Evolutionary conservation across 1,284 basidiomycete genomes (phyloP).

Genomic region (Ceratobasidium papillatum): DNA sequence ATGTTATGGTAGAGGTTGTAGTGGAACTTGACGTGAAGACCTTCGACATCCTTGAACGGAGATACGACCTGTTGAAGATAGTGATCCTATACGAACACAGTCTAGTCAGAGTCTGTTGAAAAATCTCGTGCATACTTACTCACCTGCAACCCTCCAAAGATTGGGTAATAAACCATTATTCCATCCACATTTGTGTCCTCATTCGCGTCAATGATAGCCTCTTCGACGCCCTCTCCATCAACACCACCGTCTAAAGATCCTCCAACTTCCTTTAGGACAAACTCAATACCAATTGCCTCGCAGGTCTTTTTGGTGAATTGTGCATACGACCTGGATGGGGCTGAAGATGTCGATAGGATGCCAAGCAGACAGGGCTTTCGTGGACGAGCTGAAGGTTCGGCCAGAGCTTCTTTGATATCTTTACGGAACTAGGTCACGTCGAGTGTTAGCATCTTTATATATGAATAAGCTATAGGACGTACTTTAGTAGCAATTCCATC

Average conservation of each 20-base stretch:
- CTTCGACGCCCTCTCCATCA: constrained; percentile 82
- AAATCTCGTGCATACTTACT: constrained; percentile 50
- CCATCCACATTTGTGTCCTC: constrained; percentile 87
- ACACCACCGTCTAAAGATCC: constrained; percentile 61
- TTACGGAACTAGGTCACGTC: neutral
- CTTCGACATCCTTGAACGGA: constrained; percentile 97
- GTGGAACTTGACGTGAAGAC: constrained; percentile 94
- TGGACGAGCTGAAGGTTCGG: constrained; percentile 44
- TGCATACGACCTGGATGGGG: constrained; percentile 90
- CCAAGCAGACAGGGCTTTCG: constrained; percentile 84
- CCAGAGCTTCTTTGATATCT: constrained; percentile 19
- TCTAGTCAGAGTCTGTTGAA: constrained; percentile 40
- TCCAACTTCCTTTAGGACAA: constrained; percentile 66
- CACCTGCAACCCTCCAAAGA: constrained; percentile 84
- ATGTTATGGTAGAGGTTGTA: constrained; percentile 97
- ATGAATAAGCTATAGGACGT: constrained; percentile 56
- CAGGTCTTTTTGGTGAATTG: constrained; percentile 95
- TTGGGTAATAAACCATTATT: constrained; percentile 98
- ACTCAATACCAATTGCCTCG: constrained; percentile 86
- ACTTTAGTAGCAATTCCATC: constrained; percentile 74
- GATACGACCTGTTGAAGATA: constrained; percentile 97
- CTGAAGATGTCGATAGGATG: constrained; percentile 87
- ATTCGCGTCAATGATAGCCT: constrained; percentile 94
- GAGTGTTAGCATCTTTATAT: constrained; percentile 61
- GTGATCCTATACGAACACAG: constrained; percentile 72